Base-by-base conservation (phyloP, 164 flowering plant species). In the Litsea cubeba region DNA sequence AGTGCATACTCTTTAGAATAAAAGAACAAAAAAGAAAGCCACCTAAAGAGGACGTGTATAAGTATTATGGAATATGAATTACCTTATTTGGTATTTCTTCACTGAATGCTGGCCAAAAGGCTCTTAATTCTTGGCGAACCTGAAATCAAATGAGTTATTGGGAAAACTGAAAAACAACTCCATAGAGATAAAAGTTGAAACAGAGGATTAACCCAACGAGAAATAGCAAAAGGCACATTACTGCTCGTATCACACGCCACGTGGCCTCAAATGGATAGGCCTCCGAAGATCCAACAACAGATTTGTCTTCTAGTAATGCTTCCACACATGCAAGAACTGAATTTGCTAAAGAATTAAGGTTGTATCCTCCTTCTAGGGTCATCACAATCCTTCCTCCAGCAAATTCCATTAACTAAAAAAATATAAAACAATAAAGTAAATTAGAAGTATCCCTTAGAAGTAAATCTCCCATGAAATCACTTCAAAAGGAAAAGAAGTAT, bases 291-390 rank as follows among this genome's bases (percentile, higher is more conserved):
- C 88, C 90, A 74, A 26, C 22, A n/a, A 83, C 80, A 69, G 90
- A 83, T 63, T 82, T 84, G 54, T 81, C 88, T 24, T 86, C 91
- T 54, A 94, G 84, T 82, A 96, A 82, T 54, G 86, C 87, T 80
- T 92, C 79, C 67, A 92, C 83, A 81, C 98, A 96, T 63, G 97
- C 95, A 72, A 84, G 89, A 32, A 82, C 90, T 50, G 97, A 96
- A 75, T 88, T 86, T 77, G 95, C 92, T 69, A 90, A 74, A 57
- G 99, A 91, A 20, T 81, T 77, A n/a, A 94, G 94, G 82, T 96
- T 91, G 74, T 96, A 96, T 68, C 99, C 98, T 50, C 99, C 99
- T 84, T 96, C 99, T 75, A 96, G 83, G 69, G 92, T 89, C 85
- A 96, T 83, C 40, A 96, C 83, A 79, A 96, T 85, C 78, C 83